Percentiles rank a stretch among this genome's conserved stretches.
phyloP scores from a whole-genome alignment of 108 stramenopile species.

The Nitzschia putrida region DNA sequence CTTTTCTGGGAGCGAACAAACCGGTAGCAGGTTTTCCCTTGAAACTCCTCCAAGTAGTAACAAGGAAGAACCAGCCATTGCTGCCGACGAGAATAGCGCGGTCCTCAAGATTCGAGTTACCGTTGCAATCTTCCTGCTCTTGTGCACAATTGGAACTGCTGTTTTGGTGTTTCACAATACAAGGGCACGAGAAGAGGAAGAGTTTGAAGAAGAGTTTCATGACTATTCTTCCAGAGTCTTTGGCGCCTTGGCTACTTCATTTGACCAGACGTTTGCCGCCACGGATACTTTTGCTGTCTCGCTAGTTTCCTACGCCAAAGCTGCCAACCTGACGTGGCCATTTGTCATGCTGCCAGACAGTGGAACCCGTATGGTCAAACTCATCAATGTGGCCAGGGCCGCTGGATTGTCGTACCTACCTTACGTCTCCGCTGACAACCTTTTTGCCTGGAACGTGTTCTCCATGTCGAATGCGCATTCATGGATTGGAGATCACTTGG shows the following conservation, averaged over 20 bases:
- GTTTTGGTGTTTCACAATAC: background rate
- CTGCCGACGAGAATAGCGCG: background rate
- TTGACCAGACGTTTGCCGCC: slow-evolving; percentile 3
- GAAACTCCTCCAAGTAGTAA: too few relatives aligned
- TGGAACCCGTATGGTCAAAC: slow-evolving; percentile 6
- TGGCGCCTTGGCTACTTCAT: background rate
- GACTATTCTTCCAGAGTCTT: background rate
- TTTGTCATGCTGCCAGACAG: slow-evolving; percentile 18
- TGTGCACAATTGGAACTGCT: slow-evolving; percentile 6
- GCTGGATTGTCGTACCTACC: too few relatives aligned
- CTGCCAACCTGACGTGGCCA: background rate
- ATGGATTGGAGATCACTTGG: too few relatives aligned
- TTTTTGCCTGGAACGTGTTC: too few relatives aligned
- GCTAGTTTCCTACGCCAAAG: background rate
- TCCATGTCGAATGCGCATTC: too few relatives aligned
- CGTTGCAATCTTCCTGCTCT: background rate
- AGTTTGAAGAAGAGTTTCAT: background rate
- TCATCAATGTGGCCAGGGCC: background rate
- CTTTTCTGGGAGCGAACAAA: too few relatives aligned
- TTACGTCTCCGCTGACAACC: too few relatives aligned
- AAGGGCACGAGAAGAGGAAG: background rate
- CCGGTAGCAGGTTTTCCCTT: too few relatives aligned
- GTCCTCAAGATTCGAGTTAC: background rate
- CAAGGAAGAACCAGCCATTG: background rate
- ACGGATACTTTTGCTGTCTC: slow-evolving; percentile 1